Percentiles rank a stretch among this genome's conserved stretches.
phyloP scores from a whole-genome alignment of 2,329 filamentous ascomycete genomes.

The Incumbomyces lentus region DNA sequence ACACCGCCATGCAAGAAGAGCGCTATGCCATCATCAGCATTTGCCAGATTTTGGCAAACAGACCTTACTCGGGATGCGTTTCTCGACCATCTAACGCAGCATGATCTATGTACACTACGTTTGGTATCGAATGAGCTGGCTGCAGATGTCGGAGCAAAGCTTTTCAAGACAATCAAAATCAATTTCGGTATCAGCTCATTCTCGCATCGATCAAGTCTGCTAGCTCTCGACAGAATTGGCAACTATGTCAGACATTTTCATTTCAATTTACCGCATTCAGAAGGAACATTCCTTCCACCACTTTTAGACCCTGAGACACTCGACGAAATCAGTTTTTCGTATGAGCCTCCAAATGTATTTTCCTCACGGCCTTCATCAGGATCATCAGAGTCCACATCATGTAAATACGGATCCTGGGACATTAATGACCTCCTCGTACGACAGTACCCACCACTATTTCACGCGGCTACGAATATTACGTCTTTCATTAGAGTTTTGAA shows the following conservation, averaged over 20 bases:
- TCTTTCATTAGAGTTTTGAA: slow-evolving; percentile 69
- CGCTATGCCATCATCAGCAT: slow-evolving; percentile 13
- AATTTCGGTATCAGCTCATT: slow-evolving; percentile 56
- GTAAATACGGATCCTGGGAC: slow-evolving; percentile 68
- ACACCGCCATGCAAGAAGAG: slow-evolving; percentile 10
- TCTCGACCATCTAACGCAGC: slow-evolving; percentile 23
- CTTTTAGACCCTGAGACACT: slow-evolving; percentile 68
- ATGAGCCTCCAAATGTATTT: slow-evolving; percentile 58
- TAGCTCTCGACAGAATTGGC: slow-evolving; percentile 67
- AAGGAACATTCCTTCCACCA: slow-evolving; percentile 75
- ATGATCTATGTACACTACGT: slow-evolving; percentile 28
- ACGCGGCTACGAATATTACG: slow-evolving; percentile 76
- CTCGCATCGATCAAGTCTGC: slow-evolving; percentile 60
- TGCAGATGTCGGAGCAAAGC: slow-evolving; percentile 23
- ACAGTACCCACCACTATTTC: slow-evolving; percentile 81
- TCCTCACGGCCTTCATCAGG: slow-evolving; percentile 44
- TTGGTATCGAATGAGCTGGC: slow-evolving; percentile 29
- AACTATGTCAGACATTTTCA: slow-evolving; percentile 67
- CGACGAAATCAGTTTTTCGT: slow-evolving; percentile 68
- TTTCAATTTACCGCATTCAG: slow-evolving; percentile 65
- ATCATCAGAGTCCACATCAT: slow-evolving; percentile 21
- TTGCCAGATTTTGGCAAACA: slow-evolving; percentile 29
- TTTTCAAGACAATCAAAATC: slow-evolving; percentile 37
- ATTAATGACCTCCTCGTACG: slow-evolving; percentile 72
- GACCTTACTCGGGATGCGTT: slow-evolving; percentile 26